Evolutionary conservation across 2,329 filamentous ascomycete species (phyloP).

Genomic region (Laburnicola sp.): DNA sequence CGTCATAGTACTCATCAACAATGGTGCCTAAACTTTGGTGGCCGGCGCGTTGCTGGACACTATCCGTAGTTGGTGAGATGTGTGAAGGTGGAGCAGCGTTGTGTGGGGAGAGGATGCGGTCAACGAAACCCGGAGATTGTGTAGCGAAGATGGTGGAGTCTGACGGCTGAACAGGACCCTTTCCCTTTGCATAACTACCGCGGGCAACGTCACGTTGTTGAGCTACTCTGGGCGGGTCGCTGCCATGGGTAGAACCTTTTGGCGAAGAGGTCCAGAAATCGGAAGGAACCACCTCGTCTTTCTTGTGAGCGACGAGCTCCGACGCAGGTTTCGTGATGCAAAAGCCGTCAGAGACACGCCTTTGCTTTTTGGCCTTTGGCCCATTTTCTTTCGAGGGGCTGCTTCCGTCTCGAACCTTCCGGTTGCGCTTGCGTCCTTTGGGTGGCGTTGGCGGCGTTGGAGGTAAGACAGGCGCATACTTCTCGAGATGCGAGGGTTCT

Average conservation of each 20-base stretch:
- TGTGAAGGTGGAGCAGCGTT: background rate
- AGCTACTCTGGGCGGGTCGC: background rate
- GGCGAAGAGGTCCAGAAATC: background rate
- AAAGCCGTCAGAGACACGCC: slow-evolving; percentile 20
- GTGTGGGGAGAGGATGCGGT: background rate
- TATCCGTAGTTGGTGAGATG: background rate
- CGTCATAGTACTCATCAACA: slow-evolving; percentile 18
- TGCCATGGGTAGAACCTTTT: background rate
- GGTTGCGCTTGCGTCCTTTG: slow-evolving; percentile 18
- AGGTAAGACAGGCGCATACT: slow-evolving; percentile 15
- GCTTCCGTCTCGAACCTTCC: slow-evolving; percentile 4
- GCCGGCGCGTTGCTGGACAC: background rate
- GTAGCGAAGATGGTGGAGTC: background rate
- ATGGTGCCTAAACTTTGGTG: slow-evolving; percentile 1
- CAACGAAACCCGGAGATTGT: background rate
- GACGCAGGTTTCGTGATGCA: slow-evolving; percentile 16
- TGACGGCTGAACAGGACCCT: background rate
- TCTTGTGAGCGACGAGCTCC: slow-evolving; percentile 4
- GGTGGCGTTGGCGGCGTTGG: slow-evolving; percentile 7
- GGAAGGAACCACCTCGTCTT: background rate
- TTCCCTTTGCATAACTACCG: background rate
- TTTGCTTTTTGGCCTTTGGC: slow-evolving; percentile 11
- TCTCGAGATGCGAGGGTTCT: slow-evolving; percentile 25
- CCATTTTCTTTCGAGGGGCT: background rate
- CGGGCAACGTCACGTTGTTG: background rate